Evolutionary conservation across 2,329 filamentous ascomycete species (phyloP), one percentile per base, ranked within the genome.

Genomic region (Calycina herbarum): DNA sequence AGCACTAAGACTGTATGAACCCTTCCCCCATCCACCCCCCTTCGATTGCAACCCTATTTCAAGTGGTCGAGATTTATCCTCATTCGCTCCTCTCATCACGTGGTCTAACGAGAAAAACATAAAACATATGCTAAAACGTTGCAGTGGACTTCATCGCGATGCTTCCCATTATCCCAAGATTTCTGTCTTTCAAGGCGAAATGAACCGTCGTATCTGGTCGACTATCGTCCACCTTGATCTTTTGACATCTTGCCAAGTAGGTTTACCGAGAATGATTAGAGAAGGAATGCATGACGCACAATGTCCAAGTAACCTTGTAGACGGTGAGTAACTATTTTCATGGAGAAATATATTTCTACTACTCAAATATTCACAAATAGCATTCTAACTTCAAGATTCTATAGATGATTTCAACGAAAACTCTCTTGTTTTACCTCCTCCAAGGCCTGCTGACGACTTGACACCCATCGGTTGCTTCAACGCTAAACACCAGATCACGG

Each of bases 231-330:
- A 88, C 72, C 79, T 89, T 51, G 89, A 91, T 73, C 76, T 87
- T 6, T 75, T 90, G 3, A 86, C 89, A 40, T 85, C 86, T 1
- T 89, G 89, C 72, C 87, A 91, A 73, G 82, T 90, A 65, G 89
- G 89, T 1, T 79, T 92, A 64, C 89, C 89, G 1, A 83, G 84
- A 71, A 88, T 91, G 86, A 81, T 91, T 60, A 82, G 85, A 65
- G 82, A 83, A 38, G 83, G 85, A 33, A 86, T 89, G 68, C 85
- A 82, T 60, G 89, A 91, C 71, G 88, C 86, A 0, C 77, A 81
- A 3, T 74, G 86, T 17, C 88, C 88, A 15, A 80, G 81, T 29
- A 90, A 90, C 73, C 75, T 91, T 45, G 80, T 85, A 51, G 89
- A 91, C 72, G 83, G 48, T 54, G 8, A 54, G 48, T 54, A 24